Evolutionary conservation across 495 filamentous ascomycete genomes (phyloP), one percentile per base, ranked within the genome.

Genomic region (Neurospora tetraspora): DNA sequence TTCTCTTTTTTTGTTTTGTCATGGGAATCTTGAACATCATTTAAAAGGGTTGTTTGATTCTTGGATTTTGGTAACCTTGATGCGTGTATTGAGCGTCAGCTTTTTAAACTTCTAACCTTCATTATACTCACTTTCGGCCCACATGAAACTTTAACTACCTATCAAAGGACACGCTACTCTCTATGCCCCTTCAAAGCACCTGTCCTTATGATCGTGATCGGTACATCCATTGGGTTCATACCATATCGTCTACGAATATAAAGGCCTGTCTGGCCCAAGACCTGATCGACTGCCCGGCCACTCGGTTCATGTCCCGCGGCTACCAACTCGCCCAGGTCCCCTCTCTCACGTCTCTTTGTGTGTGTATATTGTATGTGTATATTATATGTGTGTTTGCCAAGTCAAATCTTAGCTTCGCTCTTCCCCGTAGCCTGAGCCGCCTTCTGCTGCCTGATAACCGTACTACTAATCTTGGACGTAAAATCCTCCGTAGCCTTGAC

Each of bases 391-490:
- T 27, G 10, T 59, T 2, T 59, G 23, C 23, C 12, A 61, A 7
- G 11, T 34, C 27, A 65, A 34, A 65, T 65, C 53, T 65, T 65
- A 18, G 23, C 12, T 12, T 31, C 23, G 53, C 27, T 65, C 53
- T 27, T 65, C 12, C 53, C 53, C 27, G 53, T 65, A 65, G 53
- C 53, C 53, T 65, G 53, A 6, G 53, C 53, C 6, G 86, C 85
- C 70, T 78, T 84, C 69, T 81, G 81, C 76, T 85, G 81, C 34
- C 87, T 81, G 71, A 88, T 88, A 36, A 81, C 90, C 1, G 92
- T 93, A 80, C 96, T 98, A 85, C 94, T 97, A 77, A 99, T 92
- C 82, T 97, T 99, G 38, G 86, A 85, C 5, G 90, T 88, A 78
- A 95, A 97, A 69, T 87, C 85, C 40, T 89, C 86, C 16, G 83